Base-by-base conservation (phyloP, 176 grass and related monocot species). In the Phoenix roebelenii region DNA sequence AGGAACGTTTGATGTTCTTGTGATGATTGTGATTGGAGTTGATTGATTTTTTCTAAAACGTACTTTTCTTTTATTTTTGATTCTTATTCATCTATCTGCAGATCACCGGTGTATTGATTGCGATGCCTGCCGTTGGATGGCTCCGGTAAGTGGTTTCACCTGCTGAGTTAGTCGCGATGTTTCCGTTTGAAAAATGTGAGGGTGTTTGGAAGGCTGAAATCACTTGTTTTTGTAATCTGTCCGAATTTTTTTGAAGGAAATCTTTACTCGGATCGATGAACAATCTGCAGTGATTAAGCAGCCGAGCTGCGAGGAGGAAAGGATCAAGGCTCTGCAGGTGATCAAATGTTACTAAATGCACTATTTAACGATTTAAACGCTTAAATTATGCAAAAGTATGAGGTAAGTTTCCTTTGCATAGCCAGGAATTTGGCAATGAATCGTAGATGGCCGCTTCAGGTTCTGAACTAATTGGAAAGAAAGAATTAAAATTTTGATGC, bases 111-210 rank as follows among this genome's bases (percentile, higher is more conserved):
- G 91, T 74, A 96, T 96, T 64, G 91, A 96, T 49, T 96, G 91
- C 73, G 77, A 81, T 58, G 85, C 86, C 52, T 96, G 91, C 72
- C 86, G 91, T 53, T 96, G 91, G 91, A 96, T 96, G 80, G 91
- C 91, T 49, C 86, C 91, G 58, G 83, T 83, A 49, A 32, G 63
- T 22, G 1, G 4, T 5, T 52, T 22, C 25, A 10, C 44, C 52
- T 25, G 10, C 5, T 1, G 54, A 16, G 5, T 5, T 55, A 15
- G 3, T 35, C 3, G 51, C 35, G 10, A 44, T 44, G 35, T 44
- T 44, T 44, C 1, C 35, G 5, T 44, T 44, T 44, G 35, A 44
- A 12, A 2, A 44, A 44, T 10, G 35, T 44, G 10, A 2, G 35
- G 12, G 2, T 44, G 12, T 2, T 44, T 44, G 10, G 35, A 14